Conservation (phyloP, 495 filamentous ascomycete genomes). For the Penicillium subrubescens region DNA sequence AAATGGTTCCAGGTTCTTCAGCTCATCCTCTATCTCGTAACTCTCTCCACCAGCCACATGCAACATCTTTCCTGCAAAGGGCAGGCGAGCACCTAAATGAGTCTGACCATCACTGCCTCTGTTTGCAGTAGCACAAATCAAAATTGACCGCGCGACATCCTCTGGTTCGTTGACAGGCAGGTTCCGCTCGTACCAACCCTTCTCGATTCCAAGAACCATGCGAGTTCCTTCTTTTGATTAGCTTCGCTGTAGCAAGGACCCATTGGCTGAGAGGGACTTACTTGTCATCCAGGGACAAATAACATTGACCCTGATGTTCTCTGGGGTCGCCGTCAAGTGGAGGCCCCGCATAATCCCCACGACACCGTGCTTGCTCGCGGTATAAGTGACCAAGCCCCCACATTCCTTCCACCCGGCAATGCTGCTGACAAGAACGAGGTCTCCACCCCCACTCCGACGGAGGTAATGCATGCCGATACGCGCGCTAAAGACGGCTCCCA, state of each 20-base stretch:
- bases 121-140: slow-evolving; percentile 35
- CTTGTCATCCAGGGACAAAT: slow-evolving; percentile 47
- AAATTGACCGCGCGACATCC: slow-evolving; percentile 33
- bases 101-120: slow-evolving; percentile 14
- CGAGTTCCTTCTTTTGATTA: slow-evolving; percentile 27
- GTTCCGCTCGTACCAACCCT: slow-evolving; percentile 33
- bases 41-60: slow-evolving; percentile 36
- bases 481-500: slow-evolving; percentile 31
- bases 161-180: slow-evolving; percentile 37
- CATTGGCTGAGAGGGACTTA: slow-evolving; percentile 10
- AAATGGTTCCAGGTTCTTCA: slow-evolving; percentile 32
- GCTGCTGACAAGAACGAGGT: slow-evolving; percentile 35
- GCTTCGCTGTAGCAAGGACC: neutral
- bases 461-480: slow-evolving; percentile 37
- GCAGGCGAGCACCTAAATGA: slow-evolving; percentile 27
- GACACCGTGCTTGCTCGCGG: slow-evolving; percentile 41
- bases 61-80: slow-evolving; percentile 35
- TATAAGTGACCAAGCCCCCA: slow-evolving; percentile 33
- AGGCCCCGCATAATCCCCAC: slow-evolving; percentile 39
- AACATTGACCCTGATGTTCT: slow-evolving; percentile 40
- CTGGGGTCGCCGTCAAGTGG: slow-evolving; percentile 25
- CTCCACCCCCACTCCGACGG: slow-evolving; percentile 33
- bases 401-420: slow-evolving; percentile 41
- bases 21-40: slow-evolving; percentile 40
- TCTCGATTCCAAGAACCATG: slow-evolving; percentile 37